A percentile compares a stretch with the other conserved stretches of the same genome.
These are phyloP conservation scores for Coemansia sp. DNA, from an alignment of 192 early-diverging fungal species.

Conservation along the genomic window DNA sequence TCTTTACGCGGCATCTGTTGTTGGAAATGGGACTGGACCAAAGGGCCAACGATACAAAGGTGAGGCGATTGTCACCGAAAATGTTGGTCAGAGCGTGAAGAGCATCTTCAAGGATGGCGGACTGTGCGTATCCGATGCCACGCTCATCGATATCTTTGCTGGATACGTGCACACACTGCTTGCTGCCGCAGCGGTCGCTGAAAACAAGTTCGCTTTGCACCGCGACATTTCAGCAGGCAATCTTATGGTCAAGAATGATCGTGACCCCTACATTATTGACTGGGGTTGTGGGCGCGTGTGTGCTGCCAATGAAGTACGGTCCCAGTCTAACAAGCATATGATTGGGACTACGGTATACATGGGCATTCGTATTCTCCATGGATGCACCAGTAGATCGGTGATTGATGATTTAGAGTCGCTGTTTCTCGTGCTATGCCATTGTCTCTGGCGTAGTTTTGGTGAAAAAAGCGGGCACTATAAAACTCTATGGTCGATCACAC, in stretches of 20 bases:
- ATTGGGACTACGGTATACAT: background rate
- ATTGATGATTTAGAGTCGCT: constrained; percentile 12
- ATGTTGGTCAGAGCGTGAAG: background rate
- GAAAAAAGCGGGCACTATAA: too few relatives aligned
- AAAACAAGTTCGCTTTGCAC: background rate
- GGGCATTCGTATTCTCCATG: constrained; percentile 3
- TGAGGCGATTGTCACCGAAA: background rate
- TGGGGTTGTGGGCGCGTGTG: background rate
- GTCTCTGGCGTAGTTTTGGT: background rate
- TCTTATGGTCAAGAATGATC: background rate
- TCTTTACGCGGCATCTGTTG: background rate
- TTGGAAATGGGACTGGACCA: background rate
- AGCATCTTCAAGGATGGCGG: background rate
- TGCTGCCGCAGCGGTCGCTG: background rate
- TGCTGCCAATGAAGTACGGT: background rate
- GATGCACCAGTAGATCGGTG: background rate
- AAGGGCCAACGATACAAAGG: background rate
- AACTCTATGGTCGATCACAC: too few relatives aligned
- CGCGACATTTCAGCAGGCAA: constrained; percentile 1
- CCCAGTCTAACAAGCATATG: background rate
- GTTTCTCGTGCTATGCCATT: background rate
- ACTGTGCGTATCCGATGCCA: background rate
- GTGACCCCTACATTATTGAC: background rate
- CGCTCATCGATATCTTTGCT: constrained; percentile 4
- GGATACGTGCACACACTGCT: constrained; percentile 7